Percentiles rank a stretch among this genome's conserved stretches.
phyloP scores from a whole-genome alignment of 805 yeast genomes.

The Suhomyces vadensis region DNA sequence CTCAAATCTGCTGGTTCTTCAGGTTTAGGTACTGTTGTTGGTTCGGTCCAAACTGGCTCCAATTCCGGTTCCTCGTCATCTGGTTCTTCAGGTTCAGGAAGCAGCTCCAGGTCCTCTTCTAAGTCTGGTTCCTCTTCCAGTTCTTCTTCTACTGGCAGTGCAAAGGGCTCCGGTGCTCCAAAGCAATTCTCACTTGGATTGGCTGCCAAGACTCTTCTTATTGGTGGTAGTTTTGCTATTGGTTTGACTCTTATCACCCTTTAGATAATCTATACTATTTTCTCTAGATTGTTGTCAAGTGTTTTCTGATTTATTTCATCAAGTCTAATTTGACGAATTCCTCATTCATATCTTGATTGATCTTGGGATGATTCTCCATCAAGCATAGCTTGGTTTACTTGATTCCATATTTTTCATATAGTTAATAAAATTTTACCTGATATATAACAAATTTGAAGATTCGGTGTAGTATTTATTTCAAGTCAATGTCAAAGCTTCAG shows the following conservation, averaged over 20 bases:
- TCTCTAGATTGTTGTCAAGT: no score
- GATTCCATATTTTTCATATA: no score
- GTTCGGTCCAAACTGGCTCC: constrained; percentile 33
- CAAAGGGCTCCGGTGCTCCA: constrained; percentile 22
- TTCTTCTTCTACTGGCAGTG: constrained; percentile 19
- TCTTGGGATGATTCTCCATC: no score
- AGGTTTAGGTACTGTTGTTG: constrained; percentile 61
- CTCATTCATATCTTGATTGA: no score
- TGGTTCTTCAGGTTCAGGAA: constrained; percentile 28
- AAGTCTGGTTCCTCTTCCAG: constrained; percentile 15
- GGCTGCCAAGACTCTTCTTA: constrained; percentile 21
- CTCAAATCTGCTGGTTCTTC: constrained; percentile 66
- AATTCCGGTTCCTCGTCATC: constrained; percentile 26
- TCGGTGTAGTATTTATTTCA: no score
- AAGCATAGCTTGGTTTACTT: no score
- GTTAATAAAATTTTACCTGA: no score
- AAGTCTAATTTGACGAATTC: no score
- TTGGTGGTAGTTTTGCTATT: constrained; percentile 25
- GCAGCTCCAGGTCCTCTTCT: constrained; percentile 21
- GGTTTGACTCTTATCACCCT: constrained; percentile 31
- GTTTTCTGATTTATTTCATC: no score
- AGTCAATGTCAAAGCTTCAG: neutral
- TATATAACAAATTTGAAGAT: no score
- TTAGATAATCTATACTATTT: constrained; percentile 8
- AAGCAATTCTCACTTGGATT: constrained; percentile 16